A percentile compares a stretch with the other conserved stretches of the same genome.
phyloP scores from a whole-genome alignment of 192 early-diverging fungal genomes.

The Linderina pennispora region DNA sequence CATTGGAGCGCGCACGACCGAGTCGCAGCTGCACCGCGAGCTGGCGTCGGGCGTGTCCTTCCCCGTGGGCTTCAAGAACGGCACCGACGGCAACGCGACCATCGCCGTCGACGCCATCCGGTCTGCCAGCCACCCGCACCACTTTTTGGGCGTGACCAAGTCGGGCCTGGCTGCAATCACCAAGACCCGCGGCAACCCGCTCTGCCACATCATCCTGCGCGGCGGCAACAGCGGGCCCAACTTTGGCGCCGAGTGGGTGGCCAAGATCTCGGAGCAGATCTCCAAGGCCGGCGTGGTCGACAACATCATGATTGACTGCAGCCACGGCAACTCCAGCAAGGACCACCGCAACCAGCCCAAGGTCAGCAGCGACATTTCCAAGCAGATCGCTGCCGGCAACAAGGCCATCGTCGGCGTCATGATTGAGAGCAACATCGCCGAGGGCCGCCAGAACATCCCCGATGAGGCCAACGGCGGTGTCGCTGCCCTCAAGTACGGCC shows the following conservation, averaged over 20 bases:
- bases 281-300: slow-evolving; percentile 55
- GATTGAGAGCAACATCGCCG: slow-evolving; percentile 88
- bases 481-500: slow-evolving; percentile 73
- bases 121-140: slow-evolving; percentile 69
- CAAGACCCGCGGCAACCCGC: slow-evolving; percentile 74
- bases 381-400: slow-evolving; percentile 70
- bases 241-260: slow-evolving; percentile 62
- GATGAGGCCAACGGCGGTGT: slow-evolving; percentile 51
- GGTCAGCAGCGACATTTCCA: slow-evolving; percentile 61
- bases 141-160: slow-evolving; percentile 94
- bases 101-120: slow-evolving; percentile 74
- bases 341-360: slow-evolving; percentile 81
- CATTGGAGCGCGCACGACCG: slow-evolving; percentile 94
- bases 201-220: slow-evolving; percentile 86
- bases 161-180: slow-evolving; percentile 88
- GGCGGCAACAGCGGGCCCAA: slow-evolving; percentile 89
- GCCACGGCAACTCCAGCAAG: slow-evolving; percentile 89
- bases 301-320: slow-evolving; percentile 92
- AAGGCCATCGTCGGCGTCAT: slow-evolving; percentile 74
- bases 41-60: slow-evolving; percentile 90
- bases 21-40: slow-evolving; percentile 93
- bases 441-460: slow-evolving; percentile 85
- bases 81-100: slow-evolving; percentile 84
- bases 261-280: slow-evolving; percentile 52
- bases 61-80: slow-evolving; percentile 98